Evolutionary conservation across 129 eudicot species (phyloP).

Genomic region (Chrysanthemum makinoi): DNA sequence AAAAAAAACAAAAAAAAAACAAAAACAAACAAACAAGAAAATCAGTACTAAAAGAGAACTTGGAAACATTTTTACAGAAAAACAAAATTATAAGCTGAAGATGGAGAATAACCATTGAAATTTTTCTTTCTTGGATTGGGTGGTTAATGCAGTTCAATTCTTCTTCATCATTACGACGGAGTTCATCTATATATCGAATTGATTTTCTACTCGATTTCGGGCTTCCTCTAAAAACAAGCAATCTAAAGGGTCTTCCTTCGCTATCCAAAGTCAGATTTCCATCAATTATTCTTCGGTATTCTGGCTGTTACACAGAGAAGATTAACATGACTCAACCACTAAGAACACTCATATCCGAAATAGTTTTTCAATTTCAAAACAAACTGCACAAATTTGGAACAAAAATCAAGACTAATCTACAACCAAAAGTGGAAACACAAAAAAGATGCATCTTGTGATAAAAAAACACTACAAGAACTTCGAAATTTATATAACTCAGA

Average conservation of each 20-base stretch:
- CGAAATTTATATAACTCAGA: slow-evolving; percentile 9
- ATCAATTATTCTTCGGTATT: slow-evolving; percentile 43
- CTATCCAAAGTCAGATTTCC: slow-evolving; percentile 51
- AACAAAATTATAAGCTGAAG: neutral
- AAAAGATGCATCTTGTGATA: neutral
- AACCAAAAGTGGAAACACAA: neutral
- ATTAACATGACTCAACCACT: neutral
- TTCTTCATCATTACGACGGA: slow-evolving; percentile 53
- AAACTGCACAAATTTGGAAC: neutral
- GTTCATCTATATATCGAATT: slow-evolving; percentile 48
- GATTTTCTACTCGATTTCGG: slow-evolving; percentile 66
- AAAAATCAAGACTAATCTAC: neutral
- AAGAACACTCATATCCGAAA: no score
- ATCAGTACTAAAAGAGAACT: neutral
- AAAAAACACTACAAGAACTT: neutral
- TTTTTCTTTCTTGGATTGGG: slow-evolving; percentile 29
- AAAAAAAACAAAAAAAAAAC: neutral
- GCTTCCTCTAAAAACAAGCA: slow-evolving; percentile 75
- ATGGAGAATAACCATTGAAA: slow-evolving; percentile 37
- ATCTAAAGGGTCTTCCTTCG: slow-evolving; percentile 64
- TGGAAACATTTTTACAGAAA: neutral
- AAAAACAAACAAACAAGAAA: neutral
- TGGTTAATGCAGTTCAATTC: slow-evolving; percentile 19
- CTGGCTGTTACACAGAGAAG: slow-evolving; percentile 1
- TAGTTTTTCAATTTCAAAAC: no score